Evolutionary conservation across 2,329 filamentous ascomycete species (phyloP).

Genomic region (Botryotinia narcissicola): DNA sequence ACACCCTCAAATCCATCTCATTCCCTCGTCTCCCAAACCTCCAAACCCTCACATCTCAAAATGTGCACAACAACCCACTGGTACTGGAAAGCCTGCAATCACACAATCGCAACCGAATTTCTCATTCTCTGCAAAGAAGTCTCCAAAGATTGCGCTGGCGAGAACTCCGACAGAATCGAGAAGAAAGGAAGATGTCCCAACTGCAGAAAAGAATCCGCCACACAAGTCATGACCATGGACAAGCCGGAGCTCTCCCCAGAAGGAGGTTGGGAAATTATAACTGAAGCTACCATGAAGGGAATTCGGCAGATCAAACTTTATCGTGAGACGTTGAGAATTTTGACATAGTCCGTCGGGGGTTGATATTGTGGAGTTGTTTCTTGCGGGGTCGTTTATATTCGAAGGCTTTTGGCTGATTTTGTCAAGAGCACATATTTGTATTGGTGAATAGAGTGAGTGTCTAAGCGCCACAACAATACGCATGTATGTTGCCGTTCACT

Average conservation of each 20-base stretch:
- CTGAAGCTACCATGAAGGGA: neutral
- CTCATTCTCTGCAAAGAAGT: neutral
- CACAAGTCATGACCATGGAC: neutral
- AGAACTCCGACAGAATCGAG: neutral
- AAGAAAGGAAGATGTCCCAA: conserved; percentile 2
- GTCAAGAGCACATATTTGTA: neutral
- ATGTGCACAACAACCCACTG: neutral
- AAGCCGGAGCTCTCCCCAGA: neutral
- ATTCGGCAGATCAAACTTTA: neutral
- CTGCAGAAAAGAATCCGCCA: neutral
- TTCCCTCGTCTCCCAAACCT: neutral
- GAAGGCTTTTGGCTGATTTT: neutral
- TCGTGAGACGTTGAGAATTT: too few relatives aligned
- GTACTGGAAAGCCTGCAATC: neutral
- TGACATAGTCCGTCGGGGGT: neutral
- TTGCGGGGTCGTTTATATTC: neutral
- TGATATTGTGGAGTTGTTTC: neutral
- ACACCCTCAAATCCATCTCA: neutral
- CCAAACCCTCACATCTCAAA: neutral
- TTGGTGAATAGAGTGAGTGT: neutral
- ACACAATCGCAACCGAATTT: neutral
- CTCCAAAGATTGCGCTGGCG: neutral
- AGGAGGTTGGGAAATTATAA: neutral
- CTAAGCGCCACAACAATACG: neutral
- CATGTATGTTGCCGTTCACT: neutral